phyloP scores from a whole-genome alignment of 768 basidiomycete genomes.

The Lactarius evosmus region DNA sequence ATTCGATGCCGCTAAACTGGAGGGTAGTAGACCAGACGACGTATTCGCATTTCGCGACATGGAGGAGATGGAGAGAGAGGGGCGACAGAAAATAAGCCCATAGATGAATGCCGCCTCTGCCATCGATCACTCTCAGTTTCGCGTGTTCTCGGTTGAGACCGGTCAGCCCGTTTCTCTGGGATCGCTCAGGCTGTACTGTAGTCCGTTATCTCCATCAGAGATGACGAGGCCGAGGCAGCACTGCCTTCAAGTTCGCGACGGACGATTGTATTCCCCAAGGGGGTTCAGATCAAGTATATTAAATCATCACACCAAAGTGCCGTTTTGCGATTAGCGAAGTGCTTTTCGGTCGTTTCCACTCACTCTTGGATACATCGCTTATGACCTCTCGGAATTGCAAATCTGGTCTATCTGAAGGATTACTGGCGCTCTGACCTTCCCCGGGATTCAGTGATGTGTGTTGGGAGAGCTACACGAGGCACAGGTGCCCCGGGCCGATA shows the following conservation, averaged over 20 bases:
- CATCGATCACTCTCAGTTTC: constrained; percentile 4
- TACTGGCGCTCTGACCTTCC: constrained; percentile 1
- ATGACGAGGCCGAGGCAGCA: constrained; percentile 1
- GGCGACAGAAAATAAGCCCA: too few species aligned
- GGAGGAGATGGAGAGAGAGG: neutral
- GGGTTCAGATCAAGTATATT: neutral
- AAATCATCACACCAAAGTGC: constrained; percentile 4
- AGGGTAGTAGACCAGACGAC: too few species aligned
- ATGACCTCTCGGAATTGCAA: neutral
- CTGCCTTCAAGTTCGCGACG: neutral
- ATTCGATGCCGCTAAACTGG: too few species aligned
- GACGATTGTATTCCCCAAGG: neutral
- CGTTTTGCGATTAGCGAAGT: neutral
- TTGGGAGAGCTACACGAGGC: constrained; percentile 1
- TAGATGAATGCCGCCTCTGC: neutral
- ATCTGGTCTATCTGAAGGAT: constrained; percentile 5
- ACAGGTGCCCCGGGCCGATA: neutral
- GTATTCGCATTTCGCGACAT: neutral
- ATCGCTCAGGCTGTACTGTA: constrained; percentile 9
- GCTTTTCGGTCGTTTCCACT: constrained; percentile 8
- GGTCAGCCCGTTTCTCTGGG: constrained; percentile 20
- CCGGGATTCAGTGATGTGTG: neutral
- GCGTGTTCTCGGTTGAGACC: neutral
- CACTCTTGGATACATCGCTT: constrained; percentile 2
- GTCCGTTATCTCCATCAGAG: neutral